Conservation (phyloP, 352 stramenopile genomes). For the Globisporangium orthogonon region DNA sequence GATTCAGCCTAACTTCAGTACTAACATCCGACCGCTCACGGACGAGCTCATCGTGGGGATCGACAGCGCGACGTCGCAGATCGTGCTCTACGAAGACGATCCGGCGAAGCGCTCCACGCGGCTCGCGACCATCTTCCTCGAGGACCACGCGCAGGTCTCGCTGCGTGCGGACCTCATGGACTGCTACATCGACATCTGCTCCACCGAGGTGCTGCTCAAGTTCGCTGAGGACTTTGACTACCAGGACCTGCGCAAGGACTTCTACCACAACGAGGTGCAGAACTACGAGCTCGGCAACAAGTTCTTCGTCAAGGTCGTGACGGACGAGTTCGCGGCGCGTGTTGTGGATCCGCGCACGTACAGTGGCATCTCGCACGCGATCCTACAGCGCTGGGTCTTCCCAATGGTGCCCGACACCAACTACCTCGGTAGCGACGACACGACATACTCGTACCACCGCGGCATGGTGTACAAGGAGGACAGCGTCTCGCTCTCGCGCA, state of each 20-base stretch:
- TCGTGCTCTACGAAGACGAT: conserved; percentile 81
- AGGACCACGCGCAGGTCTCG: conserved; percentile 84
- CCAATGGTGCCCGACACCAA: conserved; percentile 94
- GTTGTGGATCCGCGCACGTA: conserved; percentile 94
- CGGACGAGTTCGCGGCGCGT: conserved; percentile 91
- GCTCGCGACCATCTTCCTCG: conserved; percentile 67
- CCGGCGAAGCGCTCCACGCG: conserved; percentile 36
- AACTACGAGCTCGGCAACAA: conserved; percentile 98
- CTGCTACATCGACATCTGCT: conserved; percentile 98
- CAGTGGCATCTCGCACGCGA: conserved; percentile 88
- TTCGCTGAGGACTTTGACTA: conserved; percentile 99
- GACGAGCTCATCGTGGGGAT: conserved; percentile 83
- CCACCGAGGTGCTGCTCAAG: conserved; percentile 95
- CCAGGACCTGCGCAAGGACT: conserved; percentile 92
- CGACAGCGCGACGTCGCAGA: conserved; percentile 67
- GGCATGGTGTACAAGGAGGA: conserved; percentile 84
- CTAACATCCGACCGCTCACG: conserved; percentile 54
- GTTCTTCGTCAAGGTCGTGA: conserved; percentile 93
- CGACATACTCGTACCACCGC: conserved; percentile 72
- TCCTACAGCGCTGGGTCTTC: conserved; percentile 95
- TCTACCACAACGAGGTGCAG: conserved; percentile 95
- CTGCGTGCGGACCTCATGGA: conserved; percentile 94
- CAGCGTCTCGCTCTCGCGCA: conserved; percentile 59
- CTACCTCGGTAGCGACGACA: conserved; percentile 45
- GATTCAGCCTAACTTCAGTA: conserved; percentile 57